Percentiles rank a stretch among this genome's conserved stretches.
Evolutionary conservation across 768 basidiomycete species (phyloP).

Genomic region (Calocybe cyanea): DNA sequence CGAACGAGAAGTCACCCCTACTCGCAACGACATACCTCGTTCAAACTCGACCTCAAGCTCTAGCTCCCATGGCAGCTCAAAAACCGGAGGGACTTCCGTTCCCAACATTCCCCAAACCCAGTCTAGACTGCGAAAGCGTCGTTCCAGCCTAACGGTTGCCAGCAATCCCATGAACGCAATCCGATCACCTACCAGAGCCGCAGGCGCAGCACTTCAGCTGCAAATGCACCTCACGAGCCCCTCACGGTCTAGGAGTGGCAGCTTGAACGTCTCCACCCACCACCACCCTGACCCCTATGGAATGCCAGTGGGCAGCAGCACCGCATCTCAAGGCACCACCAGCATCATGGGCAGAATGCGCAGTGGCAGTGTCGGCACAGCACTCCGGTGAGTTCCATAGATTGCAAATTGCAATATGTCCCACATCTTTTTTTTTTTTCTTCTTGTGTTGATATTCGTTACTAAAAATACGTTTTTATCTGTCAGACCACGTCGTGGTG

Average conservation of each 20-base stretch:
- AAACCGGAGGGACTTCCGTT: conserved; percentile 13
- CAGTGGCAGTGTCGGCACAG: conserved; percentile 47
- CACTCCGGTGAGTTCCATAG: conserved; percentile 25
- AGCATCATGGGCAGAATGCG: conserved; percentile 50
- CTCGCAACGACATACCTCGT: conserved; percentile 11
- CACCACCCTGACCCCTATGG: conserved; percentile 10
- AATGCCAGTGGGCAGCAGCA: conserved; percentile 9
- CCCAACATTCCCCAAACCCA: conserved; percentile 10
- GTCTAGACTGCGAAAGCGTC: conserved; percentile 54
- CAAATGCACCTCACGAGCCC: conserved; percentile 41
- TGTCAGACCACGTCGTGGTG: conserved; percentile 36
- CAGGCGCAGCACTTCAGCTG: conserved; percentile 46
- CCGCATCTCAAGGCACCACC: conserved; percentile 26
- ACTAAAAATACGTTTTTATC: background rate
- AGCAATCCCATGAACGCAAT: conserved; percentile 54
- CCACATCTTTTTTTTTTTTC: conserved; percentile 8
- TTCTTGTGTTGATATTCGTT: background rate
- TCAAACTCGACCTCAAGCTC: conserved; percentile 2
- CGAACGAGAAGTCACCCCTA: conserved; percentile 21
- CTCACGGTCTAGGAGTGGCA: conserved; percentile 43
- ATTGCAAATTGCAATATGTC: no score
- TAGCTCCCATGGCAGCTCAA: conserved; percentile 7
- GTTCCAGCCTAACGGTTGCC: conserved; percentile 56
- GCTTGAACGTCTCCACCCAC: conserved; percentile 26
- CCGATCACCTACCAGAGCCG: conserved; percentile 52